Base-by-base conservation (phyloP, 495 filamentous ascomycete genomes). In the Hypomontagnella monticulosa region DNA sequence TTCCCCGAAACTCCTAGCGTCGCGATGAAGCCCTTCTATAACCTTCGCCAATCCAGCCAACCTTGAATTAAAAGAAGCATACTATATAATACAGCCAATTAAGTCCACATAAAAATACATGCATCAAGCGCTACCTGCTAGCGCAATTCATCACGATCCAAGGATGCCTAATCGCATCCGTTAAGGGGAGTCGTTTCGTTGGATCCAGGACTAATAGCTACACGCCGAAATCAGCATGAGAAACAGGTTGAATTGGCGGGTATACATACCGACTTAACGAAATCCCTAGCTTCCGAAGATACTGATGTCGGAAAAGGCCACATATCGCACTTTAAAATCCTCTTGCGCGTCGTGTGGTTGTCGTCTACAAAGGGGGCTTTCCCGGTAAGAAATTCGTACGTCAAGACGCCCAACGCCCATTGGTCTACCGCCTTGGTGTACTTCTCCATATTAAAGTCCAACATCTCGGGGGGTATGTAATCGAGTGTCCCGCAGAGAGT, bases 301-400 rank as follows among this genome's bases (percentile, higher is more conserved):
- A 87, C 10, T 16, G 16, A 88, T 78, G 15, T 66, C 65, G 20
- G 63, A 19, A 53, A 85, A 69, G 23, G 23, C 23, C 15, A 73
- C 63, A 19, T 68, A 46, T 5, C 84, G 66, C 61, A 78, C 69
- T 27, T 70, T 58, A 19, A 59, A 32, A 61, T 69, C 33, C 48
- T 57, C 50, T 9, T 63, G 15, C 44, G 53, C 60, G 46, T 58
- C 49, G 33, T 16, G 61, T 27, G 56, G 69, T 84, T 84, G 11
- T 83, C 87, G 69, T 92, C 91, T 61, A 91, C 89, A 72, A 93
- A 93, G 18, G 91, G 90, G 37, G 91, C 88, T 67, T 90, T 84
- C 12, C 91, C 90, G 9, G 88, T 85, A 48, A 93, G 71, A 62
- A 93, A 92, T 71, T 93, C 90, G 59, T 93, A 93, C 4, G 85